phyloP scores from a whole-genome alignment of 2,329 filamentous ascomycete genomes.

The Apiospora hydei region DNA sequence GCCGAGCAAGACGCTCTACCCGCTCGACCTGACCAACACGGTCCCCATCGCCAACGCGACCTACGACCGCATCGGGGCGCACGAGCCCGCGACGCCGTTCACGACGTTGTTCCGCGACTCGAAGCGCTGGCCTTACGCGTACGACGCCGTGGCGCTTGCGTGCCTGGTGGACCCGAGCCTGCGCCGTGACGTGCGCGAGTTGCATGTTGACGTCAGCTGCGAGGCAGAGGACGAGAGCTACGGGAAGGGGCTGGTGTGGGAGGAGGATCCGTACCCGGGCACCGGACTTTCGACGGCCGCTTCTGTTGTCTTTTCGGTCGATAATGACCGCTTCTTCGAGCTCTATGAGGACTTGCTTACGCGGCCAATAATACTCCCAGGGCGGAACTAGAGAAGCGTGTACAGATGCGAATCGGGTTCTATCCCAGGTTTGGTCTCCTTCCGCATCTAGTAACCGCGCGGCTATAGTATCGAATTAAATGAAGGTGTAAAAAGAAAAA shows the following conservation, averaged over 20 bases:
- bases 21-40: constrained; percentile 17
- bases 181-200: neutral
- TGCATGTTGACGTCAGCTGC: constrained; percentile 11
- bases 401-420: no score
- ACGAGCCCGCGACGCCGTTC: neutral
- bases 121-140: neutral
- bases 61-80: neutral
- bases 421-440: no score
- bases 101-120: neutral
- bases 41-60: neutral
- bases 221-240: neutral
- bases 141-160: constrained; percentile 9
- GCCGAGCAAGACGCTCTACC: neutral
- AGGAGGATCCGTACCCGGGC: constrained; percentile 1
- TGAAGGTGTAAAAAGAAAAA: no score
- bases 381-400: no score
- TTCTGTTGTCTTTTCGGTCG: neutral
- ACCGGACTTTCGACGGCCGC: neutral
- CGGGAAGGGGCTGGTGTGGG: constrained; percentile 9
- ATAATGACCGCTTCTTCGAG: constrained; percentile 5
- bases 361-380: neutral
- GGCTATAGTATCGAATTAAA: no score
- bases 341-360: constrained; percentile 9
- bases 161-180: neutral
- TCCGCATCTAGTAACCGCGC: no score